Conservation (phyloP, 2,329 filamentous ascomycete species). For the Sclerotinia minor region DNA sequence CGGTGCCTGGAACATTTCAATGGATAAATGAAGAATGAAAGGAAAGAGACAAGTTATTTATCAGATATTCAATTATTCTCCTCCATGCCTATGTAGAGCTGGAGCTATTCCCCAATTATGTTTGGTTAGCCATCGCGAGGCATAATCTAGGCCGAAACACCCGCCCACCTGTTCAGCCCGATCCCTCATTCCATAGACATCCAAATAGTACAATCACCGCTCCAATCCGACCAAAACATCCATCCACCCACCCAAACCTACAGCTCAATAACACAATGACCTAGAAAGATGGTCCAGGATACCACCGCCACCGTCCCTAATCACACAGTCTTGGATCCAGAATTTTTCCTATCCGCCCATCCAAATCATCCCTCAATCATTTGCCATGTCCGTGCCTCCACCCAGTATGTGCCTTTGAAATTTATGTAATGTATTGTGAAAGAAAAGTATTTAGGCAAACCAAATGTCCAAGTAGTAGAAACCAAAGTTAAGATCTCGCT, state of each 20-base stretch:
- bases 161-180: neutral
- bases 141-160: neutral
- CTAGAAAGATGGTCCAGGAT: conserved; percentile 8
- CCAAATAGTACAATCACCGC: neutral
- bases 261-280: conserved; percentile 18
- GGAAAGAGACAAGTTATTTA: neutral
- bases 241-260: neutral
- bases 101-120: neutral
- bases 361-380: conserved; percentile 11
- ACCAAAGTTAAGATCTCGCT: conserved; percentile 15
- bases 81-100: conserved; percentile 1
- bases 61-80: conserved; percentile 1
- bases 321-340: neutral
- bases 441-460: neutral
- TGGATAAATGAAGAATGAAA: neutral
- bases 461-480: conserved; percentile 10
- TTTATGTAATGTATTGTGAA: conserved; percentile 8
- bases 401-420: conserved; percentile 12
- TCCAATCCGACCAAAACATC: neutral
- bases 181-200: neutral
- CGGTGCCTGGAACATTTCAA: neutral
- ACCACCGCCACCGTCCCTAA: neutral
- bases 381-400: conserved; percentile 1
- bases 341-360: conserved; percentile 20
- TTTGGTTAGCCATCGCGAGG: neutral